Percentiles rank a stretch among this genome's conserved stretches.
phyloP scores from a whole-genome alignment of 2,329 filamentous ascomycete species.

The Calonectria leucothoes region DNA sequence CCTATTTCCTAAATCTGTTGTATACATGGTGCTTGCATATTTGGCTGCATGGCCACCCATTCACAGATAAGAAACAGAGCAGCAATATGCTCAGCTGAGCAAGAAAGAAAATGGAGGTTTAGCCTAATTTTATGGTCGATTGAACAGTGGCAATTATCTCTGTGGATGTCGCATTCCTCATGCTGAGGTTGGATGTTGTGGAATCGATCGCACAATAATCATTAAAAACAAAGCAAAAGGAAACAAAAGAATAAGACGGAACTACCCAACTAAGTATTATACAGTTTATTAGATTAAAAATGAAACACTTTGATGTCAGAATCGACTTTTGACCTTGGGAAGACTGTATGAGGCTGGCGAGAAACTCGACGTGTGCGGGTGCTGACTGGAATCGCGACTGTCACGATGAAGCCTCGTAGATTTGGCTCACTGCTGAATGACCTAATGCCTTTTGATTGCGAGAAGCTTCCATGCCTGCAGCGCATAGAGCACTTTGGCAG shows the following conservation, averaged over 20 bases:
- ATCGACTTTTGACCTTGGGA: neutral
- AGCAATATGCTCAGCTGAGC: neutral
- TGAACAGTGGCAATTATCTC: neutral
- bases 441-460: neutral
- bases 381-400: neutral
- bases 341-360: neutral
- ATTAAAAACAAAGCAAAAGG: neutral
- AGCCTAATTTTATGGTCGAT: neutral
- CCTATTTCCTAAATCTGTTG: neutral
- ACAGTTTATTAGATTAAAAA: neutral
- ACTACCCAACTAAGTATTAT: too few relatives aligned
- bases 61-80: neutral
- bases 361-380: neutral
- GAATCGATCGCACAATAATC: neutral
- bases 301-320: neutral
- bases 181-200: neutral
- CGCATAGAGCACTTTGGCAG: too few relatives aligned
- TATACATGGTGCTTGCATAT: neutral
- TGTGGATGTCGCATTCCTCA: neutral
- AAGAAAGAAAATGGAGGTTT: neutral
- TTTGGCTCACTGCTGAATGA: neutral
- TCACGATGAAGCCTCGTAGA: neutral
- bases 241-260: too few relatives aligned
- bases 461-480: neutral
- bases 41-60: neutral